Evolutionary conservation across 352 stramenopile species (phyloP).

Genomic region (Globisporangium apiculatum): DNA sequence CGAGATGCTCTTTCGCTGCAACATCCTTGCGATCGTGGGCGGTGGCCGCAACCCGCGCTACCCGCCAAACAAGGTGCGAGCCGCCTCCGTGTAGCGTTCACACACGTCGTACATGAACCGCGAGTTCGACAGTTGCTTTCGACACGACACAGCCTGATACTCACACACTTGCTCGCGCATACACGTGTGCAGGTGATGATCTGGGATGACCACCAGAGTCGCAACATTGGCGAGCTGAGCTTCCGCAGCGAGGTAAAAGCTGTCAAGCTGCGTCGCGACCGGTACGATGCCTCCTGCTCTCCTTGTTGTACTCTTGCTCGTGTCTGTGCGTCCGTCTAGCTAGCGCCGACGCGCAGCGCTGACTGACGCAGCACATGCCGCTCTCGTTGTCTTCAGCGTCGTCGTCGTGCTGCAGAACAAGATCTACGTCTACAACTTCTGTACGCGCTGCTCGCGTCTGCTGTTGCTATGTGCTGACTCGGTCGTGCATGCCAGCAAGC

Average conservation of each 20-base stretch:
- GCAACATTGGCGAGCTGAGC: conserved; percentile 96
- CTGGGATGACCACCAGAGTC: conserved; percentile 98
- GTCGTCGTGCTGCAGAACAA: conserved; percentile 96
- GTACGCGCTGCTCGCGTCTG: conserved; percentile 20
- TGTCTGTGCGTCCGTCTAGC: conserved; percentile 1
- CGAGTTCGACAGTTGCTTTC: too few species aligned
- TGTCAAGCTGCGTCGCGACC: conserved; percentile 94
- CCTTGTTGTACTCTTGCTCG: background rate
- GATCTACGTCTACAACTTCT: conserved; percentile 98
- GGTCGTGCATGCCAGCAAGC: too few species aligned
- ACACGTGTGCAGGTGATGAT: conserved; percentile 90
- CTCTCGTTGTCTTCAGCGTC: conserved; percentile 49
- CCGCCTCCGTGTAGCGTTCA: background rate
- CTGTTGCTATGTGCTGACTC: background rate
- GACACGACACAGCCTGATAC: background rate
- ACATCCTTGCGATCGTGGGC: conserved; percentile 95
- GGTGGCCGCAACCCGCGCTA: conserved; percentile 90
- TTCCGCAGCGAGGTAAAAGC: conserved; percentile 96
- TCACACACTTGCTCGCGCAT: background rate
- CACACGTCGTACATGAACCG: too few species aligned
- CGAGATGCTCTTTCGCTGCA: conserved; percentile 99
- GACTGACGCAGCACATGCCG: background rate
- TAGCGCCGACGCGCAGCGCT: too few species aligned
- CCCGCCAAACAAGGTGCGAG: conserved; percentile 91
- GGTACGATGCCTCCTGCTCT: conserved; percentile 22